These are phyloP conservation scores for Ciborinia camelliae DNA, from an alignment of 2,329 filamentous ascomycete genomes.

Conservation along the genomic window DNA sequence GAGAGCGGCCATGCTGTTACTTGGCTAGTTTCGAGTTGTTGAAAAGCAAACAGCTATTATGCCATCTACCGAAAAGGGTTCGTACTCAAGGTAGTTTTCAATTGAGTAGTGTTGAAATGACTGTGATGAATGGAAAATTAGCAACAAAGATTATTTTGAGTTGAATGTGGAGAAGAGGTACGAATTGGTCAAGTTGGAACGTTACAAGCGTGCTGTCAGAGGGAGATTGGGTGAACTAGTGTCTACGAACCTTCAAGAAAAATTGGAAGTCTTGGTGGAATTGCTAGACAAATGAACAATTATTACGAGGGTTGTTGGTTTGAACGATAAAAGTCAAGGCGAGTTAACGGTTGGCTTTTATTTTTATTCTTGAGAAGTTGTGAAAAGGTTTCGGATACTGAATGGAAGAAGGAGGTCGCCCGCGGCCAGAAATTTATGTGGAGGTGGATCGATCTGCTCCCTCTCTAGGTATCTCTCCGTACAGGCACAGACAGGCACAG, in stretches of 20 bases:
- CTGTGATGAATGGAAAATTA: slow-evolving; percentile 22
- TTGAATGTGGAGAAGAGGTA: slow-evolving; percentile 21
- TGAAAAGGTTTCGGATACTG: slow-evolving; percentile 33
- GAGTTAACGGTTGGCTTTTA: slow-evolving; percentile 40
- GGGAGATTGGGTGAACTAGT: slow-evolving; percentile 19
- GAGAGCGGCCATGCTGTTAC: slow-evolving; percentile 73
- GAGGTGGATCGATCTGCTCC: slow-evolving; percentile 28
- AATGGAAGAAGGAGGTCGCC: slow-evolving; percentile 51
- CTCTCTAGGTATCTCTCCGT: too few relatives aligned
- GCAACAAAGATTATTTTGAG: not conserved
- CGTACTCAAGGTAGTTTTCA: slow-evolving; percentile 7
- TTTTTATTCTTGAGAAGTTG: not conserved
- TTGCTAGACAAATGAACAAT: slow-evolving; percentile 31
- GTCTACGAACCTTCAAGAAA: slow-evolving; percentile 35
- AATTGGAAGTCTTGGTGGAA: slow-evolving; percentile 16
- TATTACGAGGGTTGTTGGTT: slow-evolving; percentile 30
- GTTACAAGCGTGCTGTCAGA: slow-evolving; percentile 21
- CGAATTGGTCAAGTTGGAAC: not conserved
- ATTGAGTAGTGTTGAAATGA: slow-evolving; percentile 11
- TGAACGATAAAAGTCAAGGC: slow-evolving; percentile 35
- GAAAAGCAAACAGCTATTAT: slow-evolving; percentile 29
- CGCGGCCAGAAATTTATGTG: slow-evolving; percentile 45
- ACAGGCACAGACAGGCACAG: too few relatives aligned
- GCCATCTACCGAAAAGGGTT: slow-evolving; percentile 26
- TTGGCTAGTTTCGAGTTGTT: slow-evolving; percentile 23